These are phyloP conservation scores for Pterocarpus santalinus DNA, from an alignment of 306 rosid species.

Conservation along the genomic window DNA sequence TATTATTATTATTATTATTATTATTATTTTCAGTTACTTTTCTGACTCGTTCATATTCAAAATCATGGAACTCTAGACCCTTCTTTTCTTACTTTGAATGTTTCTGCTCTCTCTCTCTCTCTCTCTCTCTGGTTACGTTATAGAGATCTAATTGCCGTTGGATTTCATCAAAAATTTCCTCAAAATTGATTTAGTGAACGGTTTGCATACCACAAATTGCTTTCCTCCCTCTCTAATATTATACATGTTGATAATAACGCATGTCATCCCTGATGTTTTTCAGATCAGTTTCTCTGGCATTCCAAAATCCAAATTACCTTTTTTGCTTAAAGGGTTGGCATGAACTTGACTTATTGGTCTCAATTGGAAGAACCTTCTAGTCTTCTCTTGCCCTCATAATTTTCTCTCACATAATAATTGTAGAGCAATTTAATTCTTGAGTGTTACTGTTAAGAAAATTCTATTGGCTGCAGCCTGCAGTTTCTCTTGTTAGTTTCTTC, in stretches of 20 bases:
- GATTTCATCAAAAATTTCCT: conserved; percentile 1
- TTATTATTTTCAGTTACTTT: neutral
- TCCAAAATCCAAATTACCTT: neutral
- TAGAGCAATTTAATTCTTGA: neutral
- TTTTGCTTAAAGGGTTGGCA: conserved; percentile 15
- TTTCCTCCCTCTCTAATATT: neutral
- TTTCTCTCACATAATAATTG: neutral
- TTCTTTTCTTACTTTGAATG: neutral
- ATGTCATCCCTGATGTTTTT: neutral
- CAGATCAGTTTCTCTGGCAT: conserved; percentile 27
- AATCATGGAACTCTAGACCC: neutral
- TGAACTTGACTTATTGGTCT: conserved; percentile 17
- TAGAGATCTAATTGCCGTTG: neutral
- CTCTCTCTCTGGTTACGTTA: neutral
- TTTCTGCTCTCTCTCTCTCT: neutral
- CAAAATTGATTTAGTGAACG: conserved; percentile 1
- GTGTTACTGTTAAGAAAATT: neutral
- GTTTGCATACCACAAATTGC: conserved; percentile 6
- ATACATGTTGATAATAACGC: no score
- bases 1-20: no score
- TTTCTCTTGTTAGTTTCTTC: conserved; percentile 30
- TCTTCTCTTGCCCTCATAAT: conserved; percentile 16
- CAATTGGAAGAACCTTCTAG: no score
- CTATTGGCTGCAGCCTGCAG: conserved; percentile 6
- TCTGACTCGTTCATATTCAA: neutral